A percentile compares a stretch with the other conserved stretches of the same genome.
Evolutionary conservation across 805 yeast species (phyloP).

Genomic region (Nakazawaea populi): DNA sequence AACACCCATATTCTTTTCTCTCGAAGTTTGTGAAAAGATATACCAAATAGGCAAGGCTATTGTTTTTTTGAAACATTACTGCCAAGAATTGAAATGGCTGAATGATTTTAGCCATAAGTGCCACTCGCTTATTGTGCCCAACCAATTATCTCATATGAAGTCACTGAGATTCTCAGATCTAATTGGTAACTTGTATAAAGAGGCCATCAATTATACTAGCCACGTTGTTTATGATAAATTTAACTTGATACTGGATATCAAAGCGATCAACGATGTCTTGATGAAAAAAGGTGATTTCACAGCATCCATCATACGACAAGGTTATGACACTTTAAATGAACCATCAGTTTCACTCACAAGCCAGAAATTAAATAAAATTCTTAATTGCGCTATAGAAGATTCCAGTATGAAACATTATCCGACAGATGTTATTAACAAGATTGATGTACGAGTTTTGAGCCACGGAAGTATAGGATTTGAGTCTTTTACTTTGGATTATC

Average conservation of each 20-base stretch:
- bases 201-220: conserved; percentile 48
- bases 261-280: conserved; percentile 58
- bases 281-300: conserved; percentile 80
- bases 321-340: conserved; percentile 45
- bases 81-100: conserved; percentile 66
- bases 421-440: conserved; percentile 37
- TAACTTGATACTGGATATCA: conserved; percentile 47
- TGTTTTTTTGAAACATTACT: conserved; percentile 54
- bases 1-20: conserved; percentile 41
- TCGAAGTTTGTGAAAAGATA: conserved; percentile 35
- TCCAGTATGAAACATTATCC: conserved; percentile 42
- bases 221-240: conserved; percentile 42
- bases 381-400: conserved; percentile 56
- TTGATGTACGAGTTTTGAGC: conserved; percentile 82
- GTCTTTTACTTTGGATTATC: conserved; percentile 81
- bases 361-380: conserved; percentile 55
- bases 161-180: conserved; percentile 23
- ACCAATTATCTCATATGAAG: conserved; percentile 28
- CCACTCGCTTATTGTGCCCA: conserved; percentile 9
- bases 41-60: conserved; percentile 70
- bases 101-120: conserved; percentile 32
- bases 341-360: conserved; percentile 63
- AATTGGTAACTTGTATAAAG: conserved; percentile 40
- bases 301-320: conserved; percentile 54
- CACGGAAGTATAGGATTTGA: conserved; percentile 84